Evolutionary conservation across 495 filamentous ascomycete species (phyloP).

Genomic region (Aspergillus affinis): DNA sequence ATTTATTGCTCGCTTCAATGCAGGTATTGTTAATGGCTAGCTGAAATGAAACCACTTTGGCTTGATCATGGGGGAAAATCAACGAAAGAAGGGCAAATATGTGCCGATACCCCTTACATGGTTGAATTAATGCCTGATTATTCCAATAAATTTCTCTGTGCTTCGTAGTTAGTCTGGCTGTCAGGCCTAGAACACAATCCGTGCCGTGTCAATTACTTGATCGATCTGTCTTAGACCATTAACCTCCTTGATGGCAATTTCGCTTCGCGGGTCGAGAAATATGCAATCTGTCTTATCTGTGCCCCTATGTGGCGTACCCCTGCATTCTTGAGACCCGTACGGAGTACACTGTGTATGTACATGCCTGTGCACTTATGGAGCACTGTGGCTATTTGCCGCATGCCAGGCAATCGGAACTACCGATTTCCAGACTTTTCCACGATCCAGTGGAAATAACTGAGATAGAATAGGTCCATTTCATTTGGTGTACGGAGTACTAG

Average conservation of each 20-base stretch:
- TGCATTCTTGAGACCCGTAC: neutral
- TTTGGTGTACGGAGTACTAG: too few species aligned
- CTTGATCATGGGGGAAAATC: neutral
- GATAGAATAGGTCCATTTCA: too few species aligned
- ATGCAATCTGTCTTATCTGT: neutral
- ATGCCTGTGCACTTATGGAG: neutral
- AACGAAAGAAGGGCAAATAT: neutral
- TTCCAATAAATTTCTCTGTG: neutral
- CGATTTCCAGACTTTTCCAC: neutral
- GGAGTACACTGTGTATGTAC: neutral
- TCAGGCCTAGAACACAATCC: neutral
- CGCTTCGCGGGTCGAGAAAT: neutral
- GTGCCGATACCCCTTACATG: neutral
- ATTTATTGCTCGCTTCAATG: neutral
- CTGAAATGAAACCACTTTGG: neutral
- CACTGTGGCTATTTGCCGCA: too few species aligned
- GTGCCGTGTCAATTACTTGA: neutral
- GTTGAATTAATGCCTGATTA: neutral
- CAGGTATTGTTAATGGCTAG: neutral
- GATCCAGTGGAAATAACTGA: neutral
- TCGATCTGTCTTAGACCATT: neutral
- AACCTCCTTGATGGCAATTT: neutral
- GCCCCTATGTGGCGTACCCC: neutral
- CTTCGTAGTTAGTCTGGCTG: neutral
- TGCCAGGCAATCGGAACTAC: neutral